Evolutionary conservation across 306 rosid genomes (phyloP).

Genomic region (Dicorynia guianensis): DNA sequence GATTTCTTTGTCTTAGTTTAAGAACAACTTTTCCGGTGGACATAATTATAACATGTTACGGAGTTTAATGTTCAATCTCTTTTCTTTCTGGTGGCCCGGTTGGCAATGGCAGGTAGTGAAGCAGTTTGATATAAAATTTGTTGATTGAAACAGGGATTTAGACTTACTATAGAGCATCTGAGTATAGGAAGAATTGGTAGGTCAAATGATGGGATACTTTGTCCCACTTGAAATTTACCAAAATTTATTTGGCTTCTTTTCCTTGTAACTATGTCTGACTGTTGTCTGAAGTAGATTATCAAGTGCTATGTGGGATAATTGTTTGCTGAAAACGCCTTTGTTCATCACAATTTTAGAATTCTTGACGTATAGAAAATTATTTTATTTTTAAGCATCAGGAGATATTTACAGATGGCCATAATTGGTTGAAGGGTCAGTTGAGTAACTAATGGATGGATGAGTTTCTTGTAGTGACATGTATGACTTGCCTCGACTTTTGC

Average conservation of each 20-base stretch:
- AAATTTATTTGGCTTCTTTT: conserved; percentile 12
- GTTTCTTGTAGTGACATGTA: conserved; percentile 33
- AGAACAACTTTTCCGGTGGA: not conserved
- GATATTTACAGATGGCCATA: conserved; percentile 28
- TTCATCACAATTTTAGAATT: conserved; percentile 30
- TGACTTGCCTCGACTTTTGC: conserved; percentile 14
- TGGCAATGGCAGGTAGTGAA: conserved; percentile 4
- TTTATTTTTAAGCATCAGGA: not conserved
- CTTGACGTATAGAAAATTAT: conserved; percentile 23
- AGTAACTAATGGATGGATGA: conserved; percentile 11
- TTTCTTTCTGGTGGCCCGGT: not conserved
- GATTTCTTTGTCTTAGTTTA: not conserved
- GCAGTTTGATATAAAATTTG: conserved; percentile 31
- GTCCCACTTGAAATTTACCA: conserved; percentile 17
- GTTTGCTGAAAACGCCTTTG: conserved; percentile 11
- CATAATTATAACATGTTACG: not conserved
- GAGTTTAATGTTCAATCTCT: not conserved
- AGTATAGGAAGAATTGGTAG: conserved; percentile 80
- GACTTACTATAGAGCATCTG: conserved; percentile 90
- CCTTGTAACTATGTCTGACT: conserved; percentile 28
- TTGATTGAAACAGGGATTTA: conserved; percentile 73
- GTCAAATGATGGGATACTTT: conserved; percentile 50
- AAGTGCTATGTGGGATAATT: conserved; percentile 10
- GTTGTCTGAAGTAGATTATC: conserved; percentile 13
- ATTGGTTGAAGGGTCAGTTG: conserved; percentile 9